These are phyloP conservation scores for Chrysosporium keratinophilum DNA, from an alignment of 2,329 filamentous ascomycete species.

Conservation along the genomic window DNA sequence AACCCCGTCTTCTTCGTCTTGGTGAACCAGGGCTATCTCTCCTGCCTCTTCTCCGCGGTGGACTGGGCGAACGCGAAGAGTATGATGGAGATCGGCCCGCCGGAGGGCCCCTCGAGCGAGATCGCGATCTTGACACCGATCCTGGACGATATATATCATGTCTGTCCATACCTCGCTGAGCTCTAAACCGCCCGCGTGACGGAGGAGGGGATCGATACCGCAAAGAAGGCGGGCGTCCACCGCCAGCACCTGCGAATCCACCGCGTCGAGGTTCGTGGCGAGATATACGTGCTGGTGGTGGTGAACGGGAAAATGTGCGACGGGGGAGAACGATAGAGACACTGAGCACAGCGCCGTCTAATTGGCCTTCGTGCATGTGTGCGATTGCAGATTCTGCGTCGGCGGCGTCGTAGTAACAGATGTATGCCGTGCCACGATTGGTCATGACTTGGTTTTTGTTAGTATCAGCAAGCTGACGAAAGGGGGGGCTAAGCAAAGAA, in stretches of 20 bases:
- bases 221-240: constrained; percentile 18
- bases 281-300: constrained; percentile 55
- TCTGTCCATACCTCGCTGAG: constrained; percentile 38
- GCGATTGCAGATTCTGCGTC: constrained; percentile 83
- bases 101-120: constrained; percentile 27
- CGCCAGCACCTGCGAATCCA: neutral
- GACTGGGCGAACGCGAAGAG: constrained; percentile 33
- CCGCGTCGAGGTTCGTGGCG: constrained; percentile 13
- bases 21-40: constrained; percentile 29
- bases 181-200: constrained; percentile 23
- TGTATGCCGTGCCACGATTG: constrained; percentile 89
- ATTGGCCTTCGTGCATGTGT: constrained; percentile 95
- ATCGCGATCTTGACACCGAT: constrained; percentile 43
- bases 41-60: constrained; percentile 28
- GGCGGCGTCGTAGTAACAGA: constrained; percentile 64
- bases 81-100: constrained; percentile 26
- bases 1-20: constrained; percentile 44
- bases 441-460: constrained; percentile 54
- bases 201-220: constrained; percentile 28
- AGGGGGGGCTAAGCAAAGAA: neutral
- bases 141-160: constrained; percentile 51
- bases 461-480: constrained; percentile 5
- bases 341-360: constrained; percentile 71
- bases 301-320: constrained; percentile 69
- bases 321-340: constrained; percentile 82